Percentiles rank a stretch among this genome's conserved stretches.
Conservation (phyloP, 2,329 filamentous ascomycete genomes). For the Phoma sp. region DNA sequence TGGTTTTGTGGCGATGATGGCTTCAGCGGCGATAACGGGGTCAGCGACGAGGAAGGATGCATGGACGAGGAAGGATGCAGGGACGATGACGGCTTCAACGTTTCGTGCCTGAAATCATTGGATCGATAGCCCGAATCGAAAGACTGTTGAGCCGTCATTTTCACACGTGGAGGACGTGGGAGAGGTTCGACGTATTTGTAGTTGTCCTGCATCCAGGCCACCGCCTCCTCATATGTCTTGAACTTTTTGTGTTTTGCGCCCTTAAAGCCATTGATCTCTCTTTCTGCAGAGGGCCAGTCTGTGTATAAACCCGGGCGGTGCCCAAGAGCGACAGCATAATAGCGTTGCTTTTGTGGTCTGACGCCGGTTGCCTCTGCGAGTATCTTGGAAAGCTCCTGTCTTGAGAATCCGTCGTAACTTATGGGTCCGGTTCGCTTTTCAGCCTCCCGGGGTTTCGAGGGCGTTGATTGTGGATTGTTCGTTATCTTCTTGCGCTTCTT, state of each 20-base stretch:
- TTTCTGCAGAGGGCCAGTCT: conserved; percentile 70
- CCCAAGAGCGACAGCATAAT: conserved; percentile 65
- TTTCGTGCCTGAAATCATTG: background rate
- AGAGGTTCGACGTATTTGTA: background rate
- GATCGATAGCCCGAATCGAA: background rate
- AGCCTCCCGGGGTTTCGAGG: background rate
- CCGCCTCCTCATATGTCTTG: conserved; percentile 66
- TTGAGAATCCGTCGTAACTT: conserved; percentile 1
- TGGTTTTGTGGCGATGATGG: background rate
- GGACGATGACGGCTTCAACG: background rate
- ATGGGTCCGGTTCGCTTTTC: background rate
- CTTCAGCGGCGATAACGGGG: background rate
- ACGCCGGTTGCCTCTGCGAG: conserved; percentile 62
- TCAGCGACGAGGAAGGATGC: too few relatives aligned
- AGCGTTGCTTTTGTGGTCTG: conserved; percentile 54
- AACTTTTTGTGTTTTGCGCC: conserved; percentile 63
- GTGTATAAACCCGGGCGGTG: conserved; percentile 65
- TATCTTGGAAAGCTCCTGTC: conserved; percentile 64
- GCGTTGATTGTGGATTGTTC: conserved; percentile 61
- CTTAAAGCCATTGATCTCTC: conserved; percentile 75
- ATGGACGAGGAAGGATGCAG: too few relatives aligned
- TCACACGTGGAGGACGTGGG: background rate
- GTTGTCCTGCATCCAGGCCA: conserved; percentile 69
- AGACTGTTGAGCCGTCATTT: background rate
- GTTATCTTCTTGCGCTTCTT: conserved; percentile 1